Evolutionary conservation across 805 yeast genomes (phyloP), one percentile per base, ranked within the genome.

Genomic region (Candida golubevii): DNA sequence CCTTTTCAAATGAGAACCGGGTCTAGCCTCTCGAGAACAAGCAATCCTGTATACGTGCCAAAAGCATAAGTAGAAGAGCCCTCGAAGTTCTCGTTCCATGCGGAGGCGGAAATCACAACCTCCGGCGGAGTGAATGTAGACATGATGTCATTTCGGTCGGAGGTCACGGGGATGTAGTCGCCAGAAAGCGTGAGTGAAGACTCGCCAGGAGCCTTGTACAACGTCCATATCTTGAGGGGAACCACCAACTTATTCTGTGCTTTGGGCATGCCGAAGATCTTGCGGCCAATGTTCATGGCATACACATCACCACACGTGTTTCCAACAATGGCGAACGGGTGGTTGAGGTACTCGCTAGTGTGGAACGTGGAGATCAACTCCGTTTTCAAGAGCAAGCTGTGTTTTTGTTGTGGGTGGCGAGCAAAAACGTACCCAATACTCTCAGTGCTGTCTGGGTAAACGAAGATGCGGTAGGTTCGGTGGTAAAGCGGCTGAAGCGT

Each of bases 81-180:
- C 32, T 38, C 46, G 3, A 58, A 37, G 39, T 67, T 71, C 44
- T 77, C 83, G 57, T 75, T 77, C 93, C 91, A 85, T 23, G 74
- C 73, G 1, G 78, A 40, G 2, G 75, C 52, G 0, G 80, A 71
- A 7, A 85, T 62, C 12, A 68, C 60, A 1, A 80, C 71, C 11
- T 76, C 74, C 4, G 75, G 69, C 1, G 87, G 81, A 41, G 72
- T 72, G 5, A 75, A 53, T 11, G 66, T 55, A 6, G 51, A 49
- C 45, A 62, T 51, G 48, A 66, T 41, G 18, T 50, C 47, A 45
- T 61, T 26, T 50, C 45, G 51, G 18, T 68, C 74, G 6, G 66
- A 55, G 1, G 67, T 53, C 8, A 62, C 58, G 30, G 59, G 58
- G 27, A 55, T 60, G 40, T 61, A 64, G 51, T 60, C 61, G 26